Percentiles rank a stretch among this genome's conserved stretches.
Evolutionary conservation across 768 basidiomycete genomes (phyloP).

Genomic region (Chalciporus pseudorubinellus): DNA sequence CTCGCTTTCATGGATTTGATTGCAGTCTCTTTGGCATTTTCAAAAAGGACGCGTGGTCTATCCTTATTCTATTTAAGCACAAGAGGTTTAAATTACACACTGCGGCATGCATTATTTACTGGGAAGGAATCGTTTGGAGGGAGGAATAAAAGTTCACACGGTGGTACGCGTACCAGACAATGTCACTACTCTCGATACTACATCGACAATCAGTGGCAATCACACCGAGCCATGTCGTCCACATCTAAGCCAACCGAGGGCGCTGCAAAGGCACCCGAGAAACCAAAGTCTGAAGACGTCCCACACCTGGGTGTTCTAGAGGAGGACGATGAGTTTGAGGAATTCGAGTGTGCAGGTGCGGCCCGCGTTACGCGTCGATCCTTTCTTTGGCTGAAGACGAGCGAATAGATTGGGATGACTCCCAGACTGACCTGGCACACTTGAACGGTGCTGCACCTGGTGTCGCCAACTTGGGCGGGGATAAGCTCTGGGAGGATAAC

Average conservation of each 20-base stretch:
- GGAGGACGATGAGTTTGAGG: conserved; percentile 97
- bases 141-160: conserved; percentile 21
- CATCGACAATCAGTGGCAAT: not conserved
- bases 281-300: conserved; percentile 45
- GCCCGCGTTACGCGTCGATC: not conserved
- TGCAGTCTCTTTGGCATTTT: conserved; percentile 8
- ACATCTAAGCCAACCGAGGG: conserved; percentile 42
- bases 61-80: conserved; percentile 36
- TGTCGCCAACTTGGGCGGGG: conserved; percentile 73
- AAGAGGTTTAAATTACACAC: conserved; percentile 7
- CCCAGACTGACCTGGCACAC: conserved; percentile 78
- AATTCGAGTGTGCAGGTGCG: conserved; percentile 82
- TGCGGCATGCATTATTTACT: not conserved
- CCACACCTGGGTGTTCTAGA: conserved; percentile 86
- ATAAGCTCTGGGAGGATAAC: conserved; percentile 98
- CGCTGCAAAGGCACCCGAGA: conserved; percentile 30
- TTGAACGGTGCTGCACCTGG: conserved; percentile 72
- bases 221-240: conserved; percentile 36
- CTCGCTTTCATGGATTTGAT: conserved; percentile 10
- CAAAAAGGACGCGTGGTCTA: conserved; percentile 17
- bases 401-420: conserved; percentile 78
- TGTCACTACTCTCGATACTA: no score
- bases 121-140: not conserved
- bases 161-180: conserved; percentile 9
- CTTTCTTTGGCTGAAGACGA: not conserved